These are phyloP conservation scores for Acanthamoeba culbertsoni DNA, from an alignment of 208 protist species.

Conservation along the genomic window DNA sequence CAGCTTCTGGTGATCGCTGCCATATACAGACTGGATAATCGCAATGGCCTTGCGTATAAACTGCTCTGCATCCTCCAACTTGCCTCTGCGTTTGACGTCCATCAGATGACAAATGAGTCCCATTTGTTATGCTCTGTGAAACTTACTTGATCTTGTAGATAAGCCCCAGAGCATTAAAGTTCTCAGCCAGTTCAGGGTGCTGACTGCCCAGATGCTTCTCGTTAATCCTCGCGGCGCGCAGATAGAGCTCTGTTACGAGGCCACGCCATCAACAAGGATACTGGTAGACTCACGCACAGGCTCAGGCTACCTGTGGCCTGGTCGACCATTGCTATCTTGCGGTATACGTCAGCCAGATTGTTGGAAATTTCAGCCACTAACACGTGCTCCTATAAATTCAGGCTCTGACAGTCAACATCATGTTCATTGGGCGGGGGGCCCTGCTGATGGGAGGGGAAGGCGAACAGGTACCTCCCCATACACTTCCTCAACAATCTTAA, in stretches of 20 bases:
- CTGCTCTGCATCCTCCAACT: neutral
- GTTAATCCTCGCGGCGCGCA: neutral
- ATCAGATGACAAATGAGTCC: neutral
- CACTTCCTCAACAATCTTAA: constrained; percentile 43
- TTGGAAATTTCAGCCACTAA: neutral
- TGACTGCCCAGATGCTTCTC: neutral
- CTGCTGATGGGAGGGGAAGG: no score
- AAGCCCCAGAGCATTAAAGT: constrained; percentile 33
- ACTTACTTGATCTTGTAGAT: constrained; percentile 27
- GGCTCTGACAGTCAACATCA: neutral
- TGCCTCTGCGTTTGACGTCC: neutral
- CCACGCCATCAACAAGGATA: neutral
- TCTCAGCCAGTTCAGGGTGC: constrained; percentile 54
- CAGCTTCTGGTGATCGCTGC: constrained; percentile 20
- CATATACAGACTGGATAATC: neutral
- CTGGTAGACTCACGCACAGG: neutral
- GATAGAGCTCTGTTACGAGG: neutral
- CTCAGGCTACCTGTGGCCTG: neutral
- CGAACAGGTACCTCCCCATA: neutral
- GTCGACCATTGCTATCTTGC: neutral
- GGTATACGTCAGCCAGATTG: constrained; percentile 50
- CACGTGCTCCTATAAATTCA: neutral
- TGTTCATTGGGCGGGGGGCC: no score
- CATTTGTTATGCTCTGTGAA: neutral
- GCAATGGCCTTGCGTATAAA: constrained; percentile 27